Conservation (phyloP, 2,329 filamentous ascomycete genomes). For the Calonectria pauciramosa region DNA sequence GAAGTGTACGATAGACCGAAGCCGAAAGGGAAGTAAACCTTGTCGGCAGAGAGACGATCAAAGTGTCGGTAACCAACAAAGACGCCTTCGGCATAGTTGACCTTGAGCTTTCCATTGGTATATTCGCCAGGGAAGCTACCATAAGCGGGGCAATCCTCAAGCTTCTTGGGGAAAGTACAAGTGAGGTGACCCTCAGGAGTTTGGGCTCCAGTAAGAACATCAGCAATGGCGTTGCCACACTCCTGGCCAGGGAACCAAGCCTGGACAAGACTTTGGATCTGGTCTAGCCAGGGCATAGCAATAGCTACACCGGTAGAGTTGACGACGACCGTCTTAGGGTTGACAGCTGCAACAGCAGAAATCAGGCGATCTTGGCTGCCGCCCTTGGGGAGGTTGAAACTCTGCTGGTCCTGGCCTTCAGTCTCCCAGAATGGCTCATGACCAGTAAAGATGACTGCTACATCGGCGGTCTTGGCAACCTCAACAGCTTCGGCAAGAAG, state of each 20-base stretch:
- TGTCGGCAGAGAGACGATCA: constrained; percentile 69
- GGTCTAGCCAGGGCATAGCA: constrained; percentile 68
- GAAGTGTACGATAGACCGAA: constrained; percentile 58
- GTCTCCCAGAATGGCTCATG: constrained; percentile 65
- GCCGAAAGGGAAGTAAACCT: constrained; percentile 75
- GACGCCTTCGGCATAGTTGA: constrained; percentile 78
- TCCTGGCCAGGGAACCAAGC: constrained; percentile 81
- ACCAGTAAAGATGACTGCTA: constrained; percentile 69
- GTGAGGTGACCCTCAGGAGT: constrained; percentile 77
- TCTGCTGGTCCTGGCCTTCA: constrained; percentile 78
- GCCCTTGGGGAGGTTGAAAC: constrained; percentile 74
- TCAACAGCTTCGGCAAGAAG: constrained; percentile 65
- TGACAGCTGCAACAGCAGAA: constrained; percentile 66
- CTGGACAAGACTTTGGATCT: constrained; percentile 72
- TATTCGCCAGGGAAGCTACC: constrained; percentile 70
- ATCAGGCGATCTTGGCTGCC: constrained; percentile 73
- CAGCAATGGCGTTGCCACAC: constrained; percentile 76
- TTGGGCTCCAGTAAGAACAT: constrained; percentile 74
- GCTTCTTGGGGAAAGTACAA: constrained; percentile 70
- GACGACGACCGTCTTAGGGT: constrained; percentile 72
- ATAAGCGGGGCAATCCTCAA: constrained; percentile 75
- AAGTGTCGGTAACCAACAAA: constrained; percentile 79
- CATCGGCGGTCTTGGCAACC: constrained; percentile 70
- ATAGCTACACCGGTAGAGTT: constrained; percentile 76
- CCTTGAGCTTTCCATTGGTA: constrained; percentile 62